Conservation (phyloP, 768 basidiomycete genomes). For the Collybia sp. region DNA sequence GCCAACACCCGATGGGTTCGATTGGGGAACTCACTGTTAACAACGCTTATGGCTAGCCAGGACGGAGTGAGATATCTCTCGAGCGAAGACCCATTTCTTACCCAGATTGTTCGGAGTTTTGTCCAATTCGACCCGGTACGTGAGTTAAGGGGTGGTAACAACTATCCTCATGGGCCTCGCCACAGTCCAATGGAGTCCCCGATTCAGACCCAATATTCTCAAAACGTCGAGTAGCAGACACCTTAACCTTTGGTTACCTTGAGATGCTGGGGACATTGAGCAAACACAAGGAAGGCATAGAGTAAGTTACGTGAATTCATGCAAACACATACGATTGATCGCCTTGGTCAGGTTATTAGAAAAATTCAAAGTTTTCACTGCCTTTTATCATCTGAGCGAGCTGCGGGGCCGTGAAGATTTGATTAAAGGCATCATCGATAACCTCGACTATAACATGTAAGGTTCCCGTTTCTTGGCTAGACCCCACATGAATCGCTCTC, state of each 20-base stretch:
- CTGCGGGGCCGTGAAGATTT: slow-evolving; percentile 88
- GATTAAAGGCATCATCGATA: slow-evolving; percentile 86
- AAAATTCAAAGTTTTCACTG: slow-evolving; percentile 89
- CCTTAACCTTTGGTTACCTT: slow-evolving; percentile 88
- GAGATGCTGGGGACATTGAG: slow-evolving; percentile 94
- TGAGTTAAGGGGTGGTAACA: background rate
- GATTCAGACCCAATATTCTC: slow-evolving; percentile 83
- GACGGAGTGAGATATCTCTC: slow-evolving; percentile 83
- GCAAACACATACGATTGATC: background rate
- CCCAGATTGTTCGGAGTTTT: slow-evolving; percentile 82
- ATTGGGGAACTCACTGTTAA: slow-evolving; percentile 77
- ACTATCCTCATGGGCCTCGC: background rate
- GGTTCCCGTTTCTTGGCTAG: slow-evolving; percentile 18
- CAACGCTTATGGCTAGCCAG: slow-evolving; percentile 74
- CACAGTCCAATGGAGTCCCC: slow-evolving; percentile 66
- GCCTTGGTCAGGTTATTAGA: slow-evolving; percentile 70
- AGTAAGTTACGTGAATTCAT: slow-evolving; percentile 47
- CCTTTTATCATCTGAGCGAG: slow-evolving; percentile 93
- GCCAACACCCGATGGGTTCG: slow-evolving; percentile 80
- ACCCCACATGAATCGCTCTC: slow-evolving; percentile 7
- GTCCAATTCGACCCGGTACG: slow-evolving; percentile 89
- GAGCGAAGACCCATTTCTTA: slow-evolving; percentile 79
- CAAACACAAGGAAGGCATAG: slow-evolving; percentile 83
- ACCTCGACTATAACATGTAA: slow-evolving; percentile 86
- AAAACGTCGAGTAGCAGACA: slow-evolving; percentile 73